These are phyloP conservation scores for Malus fusca DNA, from an alignment of 306 rosid genomes.

Conservation along the genomic window DNA sequence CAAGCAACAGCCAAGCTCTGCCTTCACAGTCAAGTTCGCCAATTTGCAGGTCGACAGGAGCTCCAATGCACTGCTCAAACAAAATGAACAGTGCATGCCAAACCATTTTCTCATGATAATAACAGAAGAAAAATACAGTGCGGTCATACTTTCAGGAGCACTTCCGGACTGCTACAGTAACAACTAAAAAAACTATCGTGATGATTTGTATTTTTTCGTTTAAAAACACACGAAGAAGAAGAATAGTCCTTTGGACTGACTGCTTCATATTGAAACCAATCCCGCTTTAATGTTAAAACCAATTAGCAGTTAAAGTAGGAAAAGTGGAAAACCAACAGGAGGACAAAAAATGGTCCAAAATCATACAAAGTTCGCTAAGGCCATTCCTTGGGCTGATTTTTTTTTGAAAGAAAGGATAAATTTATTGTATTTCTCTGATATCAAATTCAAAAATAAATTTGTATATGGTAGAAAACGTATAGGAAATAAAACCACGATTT, in stretches of 20 bases:
- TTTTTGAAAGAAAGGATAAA: not conserved
- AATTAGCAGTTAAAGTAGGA: not conserved
- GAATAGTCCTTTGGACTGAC: not conserved
- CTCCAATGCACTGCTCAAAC: constrained; percentile 80
- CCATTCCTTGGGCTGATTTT: not conserved
- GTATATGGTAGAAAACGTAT: not conserved
- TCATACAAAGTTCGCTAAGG: not conserved
- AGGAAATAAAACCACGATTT: not conserved
- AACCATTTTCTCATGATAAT: constrained; percentile 17
- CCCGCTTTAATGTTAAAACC: not conserved
- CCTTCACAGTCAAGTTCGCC: constrained; percentile 80
- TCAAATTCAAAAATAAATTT: not conserved
- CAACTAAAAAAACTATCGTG: not conserved
- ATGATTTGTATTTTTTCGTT: not conserved
- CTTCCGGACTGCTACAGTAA: not conserved
- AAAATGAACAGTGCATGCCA: constrained; percentile 29
- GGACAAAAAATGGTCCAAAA: not conserved
- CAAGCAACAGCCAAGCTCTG: constrained; percentile 92
- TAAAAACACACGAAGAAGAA: not conserved
- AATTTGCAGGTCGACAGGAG: constrained; percentile 80
- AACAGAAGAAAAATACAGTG: not conserved
- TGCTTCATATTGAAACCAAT: not conserved
- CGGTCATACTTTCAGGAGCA: not conserved
- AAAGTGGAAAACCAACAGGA: not conserved
- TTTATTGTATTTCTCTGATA: not conserved